Evolutionary conservation across 2,329 filamentous ascomycete species (phyloP), one percentile per base, ranked within the genome.

Genomic region (Microdochium trichocladiopsis): DNA sequence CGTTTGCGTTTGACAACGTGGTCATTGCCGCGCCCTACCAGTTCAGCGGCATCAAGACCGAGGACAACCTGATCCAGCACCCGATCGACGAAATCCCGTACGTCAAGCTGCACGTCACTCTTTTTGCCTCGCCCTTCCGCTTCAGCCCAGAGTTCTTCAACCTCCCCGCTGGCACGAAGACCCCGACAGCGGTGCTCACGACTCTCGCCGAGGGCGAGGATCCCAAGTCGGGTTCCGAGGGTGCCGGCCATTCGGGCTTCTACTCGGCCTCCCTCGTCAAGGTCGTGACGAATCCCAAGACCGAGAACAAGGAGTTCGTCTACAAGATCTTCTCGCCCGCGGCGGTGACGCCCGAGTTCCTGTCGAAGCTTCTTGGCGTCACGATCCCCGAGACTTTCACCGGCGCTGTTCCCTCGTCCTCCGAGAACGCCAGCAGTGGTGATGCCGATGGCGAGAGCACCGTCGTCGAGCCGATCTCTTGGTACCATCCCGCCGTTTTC

Each of bases 21-120:
- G 77, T 99, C 54, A 78, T 99, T 24, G 90, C 94, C 3, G 82
- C 84, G 0, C 94, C 94, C 0, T 84, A 86, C 63, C 93, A 99
- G 62, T 95, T 86, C 66, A 83, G 89, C 52, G 75, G 80, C 53
- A 86, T 97, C 60, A 71, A 74, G 2, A 70, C 77, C 2, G 83
- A 83, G 0, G 77, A 85, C 33, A 73, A 76, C 24, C 80, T 95
- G 23, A 79, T 92, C 16, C 86, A 89, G 51, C 74, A 79, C 28
- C 68, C 72, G 3, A 90, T 95, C 2, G 87, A 94, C 58, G 68
- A 80, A 47, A 85, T 96, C n/a, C 88, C 90, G 0, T 99, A 96
- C 66, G 88, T 90, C 2, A 80, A 81, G 48, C 78, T 97, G 0
- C 87, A 97, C 63, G 93, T 96, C 50, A 97, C 93, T 0, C 80